A percentile compares a stretch with the other conserved stretches of the same genome.
phyloP scores from a whole-genome alignment of 306 rosid species.

The Cucumis cinereus region DNA sequence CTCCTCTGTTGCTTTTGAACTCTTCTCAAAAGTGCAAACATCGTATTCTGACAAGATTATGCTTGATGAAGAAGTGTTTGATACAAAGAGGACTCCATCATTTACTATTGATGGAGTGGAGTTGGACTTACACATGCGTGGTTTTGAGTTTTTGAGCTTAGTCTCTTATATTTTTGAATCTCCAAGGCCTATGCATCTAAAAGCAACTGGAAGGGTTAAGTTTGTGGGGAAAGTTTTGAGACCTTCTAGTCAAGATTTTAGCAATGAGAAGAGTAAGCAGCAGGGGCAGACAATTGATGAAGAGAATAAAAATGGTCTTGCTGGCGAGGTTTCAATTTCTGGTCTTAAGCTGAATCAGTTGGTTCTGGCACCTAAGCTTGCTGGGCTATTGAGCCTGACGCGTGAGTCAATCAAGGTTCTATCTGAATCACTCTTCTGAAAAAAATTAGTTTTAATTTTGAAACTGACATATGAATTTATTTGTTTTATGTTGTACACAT shows the following conservation, averaged over 20 bases:
- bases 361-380: conserved; percentile 78
- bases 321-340: conserved; percentile 65
- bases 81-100: conserved; percentile 30
- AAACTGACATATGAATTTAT: background rate
- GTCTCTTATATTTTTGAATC: conserved; percentile 60
- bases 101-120: conserved; percentile 57
- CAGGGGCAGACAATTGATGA: conserved; percentile 21
- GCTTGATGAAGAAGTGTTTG: conserved; percentile 26
- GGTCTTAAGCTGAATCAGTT: conserved; percentile 88
- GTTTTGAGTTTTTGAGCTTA: conserved; percentile 64
- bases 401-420: conserved; percentile 56
- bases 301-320: conserved; percentile 36
- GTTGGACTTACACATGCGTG: conserved; percentile 80
- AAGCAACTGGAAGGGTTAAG: conserved; percentile 77
- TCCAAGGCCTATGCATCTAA: conserved; percentile 67
- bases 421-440: conserved; percentile 4
- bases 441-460: background rate
- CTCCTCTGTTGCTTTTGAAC: conserved; percentile 78
- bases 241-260: conserved; percentile 36
- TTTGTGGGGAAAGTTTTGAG: conserved; percentile 72
- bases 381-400: conserved; percentile 60
- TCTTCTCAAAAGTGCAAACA: conserved; percentile 51
- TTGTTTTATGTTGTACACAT: background rate
- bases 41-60: conserved; percentile 36
- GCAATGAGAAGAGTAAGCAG: conserved; percentile 24